Evolutionary conservation across 371 early-diverging fungal species (phyloP).

Genomic region (Mortierella sp.): DNA sequence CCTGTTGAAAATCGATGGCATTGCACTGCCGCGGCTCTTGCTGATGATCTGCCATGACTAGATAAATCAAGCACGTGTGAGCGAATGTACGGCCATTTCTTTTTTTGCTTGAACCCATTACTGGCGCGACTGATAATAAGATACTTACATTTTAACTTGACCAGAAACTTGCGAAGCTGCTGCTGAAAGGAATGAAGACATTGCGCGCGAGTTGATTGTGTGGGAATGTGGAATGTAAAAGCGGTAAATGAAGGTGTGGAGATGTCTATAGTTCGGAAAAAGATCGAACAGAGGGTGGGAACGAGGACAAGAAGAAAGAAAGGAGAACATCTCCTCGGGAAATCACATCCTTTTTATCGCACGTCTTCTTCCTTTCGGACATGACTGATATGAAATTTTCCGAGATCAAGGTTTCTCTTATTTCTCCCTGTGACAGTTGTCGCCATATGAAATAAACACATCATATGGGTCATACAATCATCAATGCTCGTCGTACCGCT

Average conservation of each 20-base stretch:
- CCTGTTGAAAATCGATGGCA: conserved; percentile 51
- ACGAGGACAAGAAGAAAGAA: background rate
- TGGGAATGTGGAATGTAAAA: background rate
- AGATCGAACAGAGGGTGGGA: conserved; percentile 3
- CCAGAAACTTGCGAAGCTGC: conserved; percentile 50
- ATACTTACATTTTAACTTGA: conserved; percentile 49
- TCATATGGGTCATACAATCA: conserved; percentile 15
- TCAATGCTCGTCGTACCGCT: too few species aligned
- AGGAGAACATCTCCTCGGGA: conserved; percentile 4
- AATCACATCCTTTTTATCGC: background rate
- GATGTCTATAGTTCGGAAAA: background rate
- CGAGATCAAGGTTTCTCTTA: conserved; percentile 17
- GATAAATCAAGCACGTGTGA: background rate
- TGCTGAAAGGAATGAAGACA: conserved; percentile 53
- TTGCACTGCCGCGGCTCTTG: conserved; percentile 37
- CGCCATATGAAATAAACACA: conserved; percentile 6
- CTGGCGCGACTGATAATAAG: background rate
- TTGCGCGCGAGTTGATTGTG: background rate
- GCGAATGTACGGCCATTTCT: background rate
- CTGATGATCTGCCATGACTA: conserved; percentile 40
- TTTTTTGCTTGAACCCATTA: background rate
- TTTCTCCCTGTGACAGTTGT: background rate
- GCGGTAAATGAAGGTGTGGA: conserved; percentile 5
- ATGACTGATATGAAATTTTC: conserved; percentile 1
- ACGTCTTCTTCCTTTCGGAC: background rate